Percentiles rank a stretch among this genome's conserved stretches.
Evolutionary conservation across 2,329 filamentous ascomycete species (phyloP).

Genomic region (Neonectria sp.): DNA sequence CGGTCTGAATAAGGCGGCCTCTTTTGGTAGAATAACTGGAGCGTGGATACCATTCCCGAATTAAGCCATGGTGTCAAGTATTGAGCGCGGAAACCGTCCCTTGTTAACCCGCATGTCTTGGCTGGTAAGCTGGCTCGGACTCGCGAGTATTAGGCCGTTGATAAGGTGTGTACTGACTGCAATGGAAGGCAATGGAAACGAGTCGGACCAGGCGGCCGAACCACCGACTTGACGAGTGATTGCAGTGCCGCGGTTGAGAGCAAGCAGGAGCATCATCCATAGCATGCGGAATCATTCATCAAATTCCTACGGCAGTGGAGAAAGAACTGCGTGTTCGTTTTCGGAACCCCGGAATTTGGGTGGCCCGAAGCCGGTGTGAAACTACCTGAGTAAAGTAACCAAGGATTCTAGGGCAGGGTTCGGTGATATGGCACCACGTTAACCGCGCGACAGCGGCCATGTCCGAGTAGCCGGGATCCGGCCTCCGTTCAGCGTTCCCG

Average conservation of each 20-base stretch:
- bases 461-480: slow-evolving; percentile 17
- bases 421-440: slow-evolving; percentile 18
- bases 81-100: neutral
- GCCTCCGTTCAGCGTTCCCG: neutral
- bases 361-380: slow-evolving; percentile 2
- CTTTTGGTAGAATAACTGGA: neutral
- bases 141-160: neutral
- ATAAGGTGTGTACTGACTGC: neutral
- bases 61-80: no score
- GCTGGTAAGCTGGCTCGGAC: slow-evolving; percentile 2
- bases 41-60: neutral
- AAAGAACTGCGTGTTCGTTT: slow-evolving; percentile 45
- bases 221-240: neutral
- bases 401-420: neutral
- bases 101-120: slow-evolving; percentile 11
- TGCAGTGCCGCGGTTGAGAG: neutral
- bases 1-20: neutral
- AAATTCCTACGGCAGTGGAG: slow-evolving; percentile 18
- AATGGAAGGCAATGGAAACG: slow-evolving; percentile 12
- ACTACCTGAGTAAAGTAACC: neutral
- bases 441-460: slow-evolving; percentile 13
- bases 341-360: slow-evolving; percentile 38
- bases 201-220: neutral
- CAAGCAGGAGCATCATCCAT: neutral
- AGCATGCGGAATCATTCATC: slow-evolving; percentile 11